Conservation (phyloP, 257 asterid genomes). For the Przewalskia tangutica region DNA sequence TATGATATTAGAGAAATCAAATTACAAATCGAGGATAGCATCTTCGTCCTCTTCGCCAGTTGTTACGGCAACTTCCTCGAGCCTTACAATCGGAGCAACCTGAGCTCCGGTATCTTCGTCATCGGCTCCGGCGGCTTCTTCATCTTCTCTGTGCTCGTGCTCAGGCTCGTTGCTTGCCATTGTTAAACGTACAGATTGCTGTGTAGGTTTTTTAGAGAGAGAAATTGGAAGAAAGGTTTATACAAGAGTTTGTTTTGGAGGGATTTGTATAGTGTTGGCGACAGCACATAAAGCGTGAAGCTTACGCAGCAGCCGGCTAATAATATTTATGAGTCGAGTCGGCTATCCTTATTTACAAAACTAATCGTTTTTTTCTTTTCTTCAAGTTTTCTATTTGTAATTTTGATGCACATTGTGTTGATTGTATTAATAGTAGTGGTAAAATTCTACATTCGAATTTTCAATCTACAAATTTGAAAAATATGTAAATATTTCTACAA, state of each 20-base stretch:
- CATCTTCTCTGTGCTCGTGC: conserved; percentile 33
- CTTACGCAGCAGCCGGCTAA: background rate
- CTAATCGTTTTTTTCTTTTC: too few species aligned
- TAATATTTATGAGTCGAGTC: too few species aligned
- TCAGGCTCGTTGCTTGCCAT: conserved; percentile 35
- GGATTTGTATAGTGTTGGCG: background rate
- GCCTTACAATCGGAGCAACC: conserved; percentile 51
- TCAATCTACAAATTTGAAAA: too few species aligned
- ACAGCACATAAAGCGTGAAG: background rate
- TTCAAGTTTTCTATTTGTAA: too few species aligned
- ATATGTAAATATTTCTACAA: too few species aligned
- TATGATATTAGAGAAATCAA: background rate
- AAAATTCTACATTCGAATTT: too few species aligned
- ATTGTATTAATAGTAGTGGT: too few species aligned
- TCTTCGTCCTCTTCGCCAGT: conserved; percentile 59
- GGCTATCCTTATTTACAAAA: too few species aligned
- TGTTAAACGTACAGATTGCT: background rate
- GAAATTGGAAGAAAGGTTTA: conserved; percentile 1
- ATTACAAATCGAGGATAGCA: conserved; percentile 41
- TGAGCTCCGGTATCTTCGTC: conserved; percentile 71
- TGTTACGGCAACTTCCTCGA: conserved; percentile 43
- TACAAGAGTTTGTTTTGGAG: background rate
- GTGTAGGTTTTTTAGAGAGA: background rate
- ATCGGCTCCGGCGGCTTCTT: conserved; percentile 33
- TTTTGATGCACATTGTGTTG: too few species aligned